Evolutionary conservation across 257 asterid species (phyloP), one percentile per base, ranked within the genome.

Genomic region (Jaltomata sinuosa): DNA sequence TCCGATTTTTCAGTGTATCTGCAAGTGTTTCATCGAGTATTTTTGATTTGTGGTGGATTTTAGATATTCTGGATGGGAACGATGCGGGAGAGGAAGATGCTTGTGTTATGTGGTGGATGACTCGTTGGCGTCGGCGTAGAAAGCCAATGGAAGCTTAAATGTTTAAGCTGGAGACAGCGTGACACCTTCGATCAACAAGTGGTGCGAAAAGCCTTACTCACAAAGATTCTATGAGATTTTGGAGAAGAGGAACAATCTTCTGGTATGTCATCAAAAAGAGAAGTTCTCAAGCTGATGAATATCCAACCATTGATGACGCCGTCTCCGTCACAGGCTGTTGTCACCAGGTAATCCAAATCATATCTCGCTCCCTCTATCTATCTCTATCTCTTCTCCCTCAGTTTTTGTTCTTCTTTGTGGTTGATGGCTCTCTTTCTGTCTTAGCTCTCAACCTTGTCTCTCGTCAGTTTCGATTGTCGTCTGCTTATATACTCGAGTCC

Each of bases 71-170:
- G 53, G 89, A 94, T 92, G 97, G 98, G 96, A 84, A 93, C 19
- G 16, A 98, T 94, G 94, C 90, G 98, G 91, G 95, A 94, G 88
- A 88, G 99, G 86, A 95, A 95, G 90, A 93, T 97, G 97, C 57
- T 85, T 94, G 89, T 97, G 95, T 78, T 98, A 97, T 22, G 97
- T 94, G 62, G 98, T 94, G 85, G 99, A 94, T 88, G 97, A 94
- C 40, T 29, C 89, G 45, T 84, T 98, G 14, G 36, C 68, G 2
- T 61, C 25, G 49, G 87, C 87, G 62, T 92, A 65, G 12, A 15
- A 65, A 32, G 22, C 22, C 45, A 9, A 65, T 83, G 92, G 93
- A 88, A 94, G 97, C 78, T 12, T 81, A 2, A 68, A 68, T 89
- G 42, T n/a, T n/a, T n/a, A n/a, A n/a, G n/a, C n/a, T 83, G 72